phyloP scores from a whole-genome alignment of 1,284 basidiomycete species.

The Cutaneotrichosporon cyanovorans region DNA sequence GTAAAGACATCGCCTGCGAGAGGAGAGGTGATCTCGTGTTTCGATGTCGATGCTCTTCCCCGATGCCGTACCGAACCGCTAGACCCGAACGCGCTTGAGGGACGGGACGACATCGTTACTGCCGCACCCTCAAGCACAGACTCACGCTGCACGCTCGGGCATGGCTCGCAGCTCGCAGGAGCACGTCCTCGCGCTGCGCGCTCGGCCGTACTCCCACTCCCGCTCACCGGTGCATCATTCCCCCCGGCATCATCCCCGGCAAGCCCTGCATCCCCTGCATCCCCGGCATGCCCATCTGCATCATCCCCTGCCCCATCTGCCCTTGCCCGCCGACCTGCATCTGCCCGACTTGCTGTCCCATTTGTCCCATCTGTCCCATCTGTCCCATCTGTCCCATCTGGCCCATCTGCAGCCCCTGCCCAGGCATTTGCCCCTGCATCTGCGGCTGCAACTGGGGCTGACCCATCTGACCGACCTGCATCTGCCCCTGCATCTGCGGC shows the following conservation, averaged over 20 bases:
- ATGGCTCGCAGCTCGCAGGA: too few relatives aligned
- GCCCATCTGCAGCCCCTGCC: not conserved
- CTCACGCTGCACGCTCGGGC: too few relatives aligned
- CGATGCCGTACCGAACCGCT: too few relatives aligned
- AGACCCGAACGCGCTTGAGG: too few relatives aligned
- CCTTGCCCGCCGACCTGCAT: not conserved
- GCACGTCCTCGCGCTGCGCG: too few relatives aligned
- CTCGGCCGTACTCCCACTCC: too few relatives aligned
- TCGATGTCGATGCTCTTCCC: too few relatives aligned
- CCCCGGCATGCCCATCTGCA: not conserved
- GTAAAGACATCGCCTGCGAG: too few relatives aligned
- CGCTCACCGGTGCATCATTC: slow-evolving; percentile 1
- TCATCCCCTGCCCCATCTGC: not conserved
- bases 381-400: slow-evolving; percentile 1
- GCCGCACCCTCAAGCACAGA: too few relatives aligned
- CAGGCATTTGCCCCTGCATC: not conserved
- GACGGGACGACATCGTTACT: too few relatives aligned
- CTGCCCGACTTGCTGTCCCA: not conserved
- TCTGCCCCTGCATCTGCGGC: slow-evolving; percentile 1
- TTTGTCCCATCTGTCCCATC: not conserved
- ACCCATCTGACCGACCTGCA: not conserved
- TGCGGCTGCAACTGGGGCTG: not conserved
- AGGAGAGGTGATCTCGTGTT: too few relatives aligned
- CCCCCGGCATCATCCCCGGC: slow-evolving; percentile 1
- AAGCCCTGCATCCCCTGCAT: too few relatives aligned